Evolutionary conservation across 768 basidiomycete species (phyloP).

Genomic region (Kwoniella dejecticola): DNA sequence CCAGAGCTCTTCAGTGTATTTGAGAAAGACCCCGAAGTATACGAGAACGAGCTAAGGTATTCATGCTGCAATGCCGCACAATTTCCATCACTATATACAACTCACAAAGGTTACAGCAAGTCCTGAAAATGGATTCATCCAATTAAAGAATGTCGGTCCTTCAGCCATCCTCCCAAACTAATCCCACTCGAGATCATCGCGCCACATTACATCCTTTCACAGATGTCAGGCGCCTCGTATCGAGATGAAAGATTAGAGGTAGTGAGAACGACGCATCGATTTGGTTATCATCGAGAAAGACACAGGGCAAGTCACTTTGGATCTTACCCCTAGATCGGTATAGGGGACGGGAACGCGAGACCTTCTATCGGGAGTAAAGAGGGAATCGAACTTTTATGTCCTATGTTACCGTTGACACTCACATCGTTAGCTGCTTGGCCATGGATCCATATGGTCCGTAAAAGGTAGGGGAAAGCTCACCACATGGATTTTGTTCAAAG

Average conservation of each 20-base stretch:
- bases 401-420: conserved; percentile 21
- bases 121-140: too few relatives aligned
- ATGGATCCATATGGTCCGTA: too few relatives aligned
- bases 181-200: conserved; percentile 18
- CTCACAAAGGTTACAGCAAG: too few relatives aligned
- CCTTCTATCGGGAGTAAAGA: conserved; percentile 49
- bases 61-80: too few relatives aligned
- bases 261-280: conserved; percentile 18
- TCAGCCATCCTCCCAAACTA: conserved; percentile 13
- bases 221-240: conserved; percentile 15
- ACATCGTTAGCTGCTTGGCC: too few relatives aligned
- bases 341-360: conserved; percentile 57
- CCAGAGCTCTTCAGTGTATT: too few relatives aligned
- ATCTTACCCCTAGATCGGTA: conserved; percentile 22
- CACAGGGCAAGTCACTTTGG: conserved; percentile 10
- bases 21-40: too few relatives aligned
- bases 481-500: conserved; percentile 24
- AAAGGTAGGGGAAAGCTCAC: conserved; percentile 23
- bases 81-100: too few relatives aligned
- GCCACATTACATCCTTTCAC: conserved; percentile 6
- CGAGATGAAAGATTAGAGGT: conserved; percentile 4
- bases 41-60: too few relatives aligned
- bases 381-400: conserved; percentile 56
- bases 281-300: conserved; percentile 38
- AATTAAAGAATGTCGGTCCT: conserved; percentile 21